These are phyloP conservation scores for Pleurozium schreberi DNA, from an alignment of 225 moss, liverwort and hornwort species.

Conservation along the genomic window DNA sequence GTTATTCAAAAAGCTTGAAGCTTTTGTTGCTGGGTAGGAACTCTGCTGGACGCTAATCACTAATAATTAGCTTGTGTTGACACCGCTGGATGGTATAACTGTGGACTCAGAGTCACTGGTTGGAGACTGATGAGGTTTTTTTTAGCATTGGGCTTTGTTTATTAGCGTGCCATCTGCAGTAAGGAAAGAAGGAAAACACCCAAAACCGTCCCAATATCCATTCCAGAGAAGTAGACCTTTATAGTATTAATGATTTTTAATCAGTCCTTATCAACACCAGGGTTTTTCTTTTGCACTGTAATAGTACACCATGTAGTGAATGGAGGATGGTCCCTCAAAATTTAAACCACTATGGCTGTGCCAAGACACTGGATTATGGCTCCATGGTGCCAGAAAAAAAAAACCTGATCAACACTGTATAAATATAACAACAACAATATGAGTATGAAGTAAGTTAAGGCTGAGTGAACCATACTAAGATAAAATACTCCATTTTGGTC, in stretches of 20 bases:
- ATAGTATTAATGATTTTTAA: background rate
- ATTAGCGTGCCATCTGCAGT: background rate
- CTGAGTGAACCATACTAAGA: accelerated
- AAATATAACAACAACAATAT: background rate
- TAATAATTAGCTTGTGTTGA: background rate
- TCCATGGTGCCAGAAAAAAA: too few relatives aligned
- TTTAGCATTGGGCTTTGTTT: background rate
- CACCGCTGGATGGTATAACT: background rate
- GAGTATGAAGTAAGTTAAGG: background rate
- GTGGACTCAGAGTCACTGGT: too few relatives aligned
- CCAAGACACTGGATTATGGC: too few relatives aligned
- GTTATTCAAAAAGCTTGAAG: background rate
- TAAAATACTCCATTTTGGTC: too few relatives aligned
- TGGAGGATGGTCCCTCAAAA: too few relatives aligned
- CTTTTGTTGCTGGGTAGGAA: background rate
- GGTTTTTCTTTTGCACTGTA: too few relatives aligned
- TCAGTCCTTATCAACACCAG: accelerated
- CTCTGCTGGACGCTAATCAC: background rate
- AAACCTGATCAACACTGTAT: too few relatives aligned
- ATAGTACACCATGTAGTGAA: too few relatives aligned
- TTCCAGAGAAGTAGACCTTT: background rate
- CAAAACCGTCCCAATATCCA: accelerated
- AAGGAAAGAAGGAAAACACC: background rate
- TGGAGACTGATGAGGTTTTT: background rate
- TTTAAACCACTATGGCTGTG: too few relatives aligned